Conservation (phyloP, 176 grass and related monocot genomes). For the Oryza glaberrima region DNA sequence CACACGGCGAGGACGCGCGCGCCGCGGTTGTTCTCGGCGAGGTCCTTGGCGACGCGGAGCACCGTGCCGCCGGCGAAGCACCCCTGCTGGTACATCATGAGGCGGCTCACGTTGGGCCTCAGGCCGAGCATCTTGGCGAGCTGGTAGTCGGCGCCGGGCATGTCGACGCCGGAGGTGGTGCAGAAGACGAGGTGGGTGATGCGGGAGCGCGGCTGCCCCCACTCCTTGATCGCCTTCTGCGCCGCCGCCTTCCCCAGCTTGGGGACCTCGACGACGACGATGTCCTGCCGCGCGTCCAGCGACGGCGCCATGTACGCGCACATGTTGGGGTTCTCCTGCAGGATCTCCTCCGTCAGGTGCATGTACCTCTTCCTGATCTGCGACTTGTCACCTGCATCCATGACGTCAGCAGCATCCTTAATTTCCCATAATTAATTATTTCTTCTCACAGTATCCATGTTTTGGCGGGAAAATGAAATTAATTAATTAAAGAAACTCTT, state of each 20-base stretch:
- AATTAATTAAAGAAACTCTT: too few relatives aligned
- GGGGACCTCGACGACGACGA: conserved; percentile 85
- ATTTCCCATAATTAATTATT: too few relatives aligned
- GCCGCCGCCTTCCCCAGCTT: conserved; percentile 80
- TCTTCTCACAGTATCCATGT: too few relatives aligned
- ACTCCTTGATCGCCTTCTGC: conserved; percentile 89
- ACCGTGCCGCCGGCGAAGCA: conserved; percentile 95
- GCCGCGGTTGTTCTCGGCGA: conserved; percentile 93
- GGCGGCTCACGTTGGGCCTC: conserved; percentile 67
- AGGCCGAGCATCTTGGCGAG: conserved; percentile 85
- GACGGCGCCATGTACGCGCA: conserved; percentile 92
- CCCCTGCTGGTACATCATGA: conserved; percentile 98
- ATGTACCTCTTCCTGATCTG: conserved; percentile 92
- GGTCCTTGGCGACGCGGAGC: conserved; percentile 90
- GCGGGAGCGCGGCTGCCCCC: conserved; percentile 73
- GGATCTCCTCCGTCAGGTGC: conserved; percentile 79
- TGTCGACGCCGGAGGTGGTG: conserved; percentile 86
- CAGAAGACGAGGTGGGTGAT: conserved; percentile 95
- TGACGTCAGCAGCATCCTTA: too few relatives aligned
- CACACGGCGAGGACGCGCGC: conserved; percentile 77
- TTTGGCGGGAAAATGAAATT: too few relatives aligned
- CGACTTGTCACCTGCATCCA: conserved; percentile 78
- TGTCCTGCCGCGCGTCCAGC: conserved; percentile 87
- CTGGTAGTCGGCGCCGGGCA: conserved; percentile 95
- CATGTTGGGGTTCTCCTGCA: conserved; percentile 69